Percentiles rank a stretch among this genome's conserved stretches.
These are phyloP conservation scores for Dalechampia spathulata DNA, from an alignment of 441 rosid species.

Conservation along the genomic window DNA sequence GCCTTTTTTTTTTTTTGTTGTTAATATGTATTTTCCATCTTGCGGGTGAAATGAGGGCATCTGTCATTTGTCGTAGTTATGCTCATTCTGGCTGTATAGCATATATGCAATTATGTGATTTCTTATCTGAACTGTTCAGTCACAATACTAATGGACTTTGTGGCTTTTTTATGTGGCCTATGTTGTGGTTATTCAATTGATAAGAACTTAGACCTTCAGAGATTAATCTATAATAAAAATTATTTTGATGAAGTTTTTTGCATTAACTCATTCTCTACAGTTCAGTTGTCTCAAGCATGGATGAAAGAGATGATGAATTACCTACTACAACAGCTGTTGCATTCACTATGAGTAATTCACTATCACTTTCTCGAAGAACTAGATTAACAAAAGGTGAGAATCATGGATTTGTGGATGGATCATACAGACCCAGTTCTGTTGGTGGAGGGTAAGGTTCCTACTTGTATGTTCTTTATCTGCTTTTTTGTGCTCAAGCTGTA, in stretches of 20 bases:
- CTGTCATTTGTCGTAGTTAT: not conserved
- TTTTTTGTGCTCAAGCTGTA: not conserved
- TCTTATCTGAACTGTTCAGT: not conserved
- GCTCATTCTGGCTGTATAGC: conserved; percentile 3
- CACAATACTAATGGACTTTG: not conserved
- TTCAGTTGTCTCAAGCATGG: conserved; percentile 59
- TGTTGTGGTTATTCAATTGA: not conserved
- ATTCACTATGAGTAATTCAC: conserved; percentile 56
- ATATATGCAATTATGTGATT: not conserved
- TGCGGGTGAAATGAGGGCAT: not conserved
- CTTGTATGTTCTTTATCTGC: not conserved
- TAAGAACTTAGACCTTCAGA: not conserved
- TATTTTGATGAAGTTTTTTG: conserved; percentile 9
- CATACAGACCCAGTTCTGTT: conserved; percentile 52
- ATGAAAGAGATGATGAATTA: conserved; percentile 84
- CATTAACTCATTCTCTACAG: conserved; percentile 49
- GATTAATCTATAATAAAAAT: conserved; percentile 6
- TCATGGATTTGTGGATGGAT: conserved; percentile 63
- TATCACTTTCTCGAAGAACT: conserved; percentile 87
- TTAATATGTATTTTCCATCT: not conserved
- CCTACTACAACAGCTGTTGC: conserved; percentile 79
- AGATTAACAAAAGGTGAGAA: conserved; percentile 72
- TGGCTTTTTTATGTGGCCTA: not conserved
- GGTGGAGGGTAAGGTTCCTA: conserved; percentile 61
- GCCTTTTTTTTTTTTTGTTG: not conserved